Evolutionary conservation across 2,329 filamentous ascomycete species (phyloP).

Genomic region (Monilinia polystroma): DNA sequence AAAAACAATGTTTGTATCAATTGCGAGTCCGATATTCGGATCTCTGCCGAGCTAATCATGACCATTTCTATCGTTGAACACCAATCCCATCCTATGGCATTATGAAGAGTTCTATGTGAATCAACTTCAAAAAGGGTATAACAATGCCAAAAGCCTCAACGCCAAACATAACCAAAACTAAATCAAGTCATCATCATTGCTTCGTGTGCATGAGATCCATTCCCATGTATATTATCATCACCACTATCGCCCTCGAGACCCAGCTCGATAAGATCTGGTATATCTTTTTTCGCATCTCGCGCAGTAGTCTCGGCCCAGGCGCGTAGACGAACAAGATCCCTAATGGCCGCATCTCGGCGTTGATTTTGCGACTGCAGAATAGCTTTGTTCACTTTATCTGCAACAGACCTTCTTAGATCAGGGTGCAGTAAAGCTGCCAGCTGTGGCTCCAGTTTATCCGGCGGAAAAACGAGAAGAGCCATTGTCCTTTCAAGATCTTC

Average conservation of each 20-base stretch:
- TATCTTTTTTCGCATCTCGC: conserved; percentile 39
- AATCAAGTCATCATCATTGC: conserved; percentile 37
- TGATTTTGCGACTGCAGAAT: conserved; percentile 73
- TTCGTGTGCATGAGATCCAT: conserved; percentile 29
- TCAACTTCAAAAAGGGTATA: conserved; percentile 19
- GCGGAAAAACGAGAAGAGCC: conserved; percentile 83
- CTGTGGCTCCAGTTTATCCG: conserved; percentile 74
- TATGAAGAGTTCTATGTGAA: conserved; percentile 7
- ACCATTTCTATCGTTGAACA: neutral
- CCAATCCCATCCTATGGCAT: neutral
- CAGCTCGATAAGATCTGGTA: conserved; percentile 38
- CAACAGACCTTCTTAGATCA: conserved; percentile 77
- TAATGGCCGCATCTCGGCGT: conserved; percentile 76
- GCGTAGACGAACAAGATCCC: conserved; percentile 75
- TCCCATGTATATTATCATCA: conserved; percentile 31
- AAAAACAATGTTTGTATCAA: neutral
- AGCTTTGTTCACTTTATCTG: conserved; percentile 83
- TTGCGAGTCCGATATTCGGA: neutral
- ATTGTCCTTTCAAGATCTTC: conserved; percentile 90
- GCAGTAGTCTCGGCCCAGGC: conserved; percentile 71
- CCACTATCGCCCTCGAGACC: conserved; percentile 37
- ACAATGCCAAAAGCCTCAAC: conserved; percentile 1
- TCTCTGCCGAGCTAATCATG: neutral
- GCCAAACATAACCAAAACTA: conserved; percentile 9
- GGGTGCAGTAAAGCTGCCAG: conserved; percentile 77